A percentile compares a stretch with the other conserved stretches of the same genome.
phyloP scores from a whole-genome alignment of 2,329 filamentous ascomycete genomes.

The Escovopsis sp. region DNA sequence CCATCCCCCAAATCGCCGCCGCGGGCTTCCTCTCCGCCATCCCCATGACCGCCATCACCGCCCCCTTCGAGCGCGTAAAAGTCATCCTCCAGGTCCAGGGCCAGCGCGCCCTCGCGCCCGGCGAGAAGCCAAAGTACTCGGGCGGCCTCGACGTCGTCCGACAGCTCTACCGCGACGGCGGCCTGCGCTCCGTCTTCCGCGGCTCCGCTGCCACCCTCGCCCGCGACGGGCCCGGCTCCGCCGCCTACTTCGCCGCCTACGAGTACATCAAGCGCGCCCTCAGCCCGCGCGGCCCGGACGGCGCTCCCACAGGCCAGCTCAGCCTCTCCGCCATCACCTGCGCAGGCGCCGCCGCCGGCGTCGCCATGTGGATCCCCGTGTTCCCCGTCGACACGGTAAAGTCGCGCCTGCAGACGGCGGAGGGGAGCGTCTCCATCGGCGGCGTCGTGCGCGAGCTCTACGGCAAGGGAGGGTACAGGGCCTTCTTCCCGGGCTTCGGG shows the following conservation, averaged over 20 bases:
- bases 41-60: slow-evolving; percentile 96
- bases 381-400: slow-evolving; percentile 98
- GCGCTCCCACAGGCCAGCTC: slow-evolving; percentile 60
- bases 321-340: slow-evolving; percentile 70
- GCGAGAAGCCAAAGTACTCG: slow-evolving; percentile 83
- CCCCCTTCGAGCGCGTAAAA: slow-evolving; percentile 96
- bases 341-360: slow-evolving; percentile 78
- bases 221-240: slow-evolving; percentile 81
- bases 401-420: slow-evolving; percentile 79
- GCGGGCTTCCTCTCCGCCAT: slow-evolving; percentile 97
- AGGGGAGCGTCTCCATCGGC: slow-evolving; percentile 67
- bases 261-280: slow-evolving; percentile 84
- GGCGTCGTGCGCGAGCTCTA: slow-evolving; percentile 76
- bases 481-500: slow-evolving; percentile 94
- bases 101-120: slow-evolving; percentile 74
- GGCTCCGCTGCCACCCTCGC: slow-evolving; percentile 83
- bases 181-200: slow-evolving; percentile 81
- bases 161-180: slow-evolving; percentile 84
- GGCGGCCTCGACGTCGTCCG: slow-evolving; percentile 82
- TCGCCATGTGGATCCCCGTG: slow-evolving; percentile 98
- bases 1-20: slow-evolving; percentile 74
- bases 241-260: slow-evolving; percentile 95
- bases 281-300: slow-evolving; percentile 65
- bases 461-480: slow-evolving; percentile 64
- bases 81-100: slow-evolving; percentile 96